Evolutionary conservation across 169 alveolate species (phyloP), one percentile per base, ranked within the genome.

Genomic region (Babesia ovata): DNA sequence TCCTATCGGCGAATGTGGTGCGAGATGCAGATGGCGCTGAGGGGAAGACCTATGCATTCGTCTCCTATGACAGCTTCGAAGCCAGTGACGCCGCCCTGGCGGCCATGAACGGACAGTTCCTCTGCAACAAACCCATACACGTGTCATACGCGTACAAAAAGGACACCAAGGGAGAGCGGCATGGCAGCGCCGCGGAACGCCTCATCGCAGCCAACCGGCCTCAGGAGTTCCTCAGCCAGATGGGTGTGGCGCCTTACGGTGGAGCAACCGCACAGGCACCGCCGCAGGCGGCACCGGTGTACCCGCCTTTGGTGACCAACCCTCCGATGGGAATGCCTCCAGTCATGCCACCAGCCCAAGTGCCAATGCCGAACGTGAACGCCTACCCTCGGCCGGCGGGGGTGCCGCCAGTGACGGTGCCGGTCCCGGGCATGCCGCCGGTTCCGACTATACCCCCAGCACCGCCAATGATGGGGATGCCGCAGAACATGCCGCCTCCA

Each of bases 101-200:
- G 59, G 95, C 98, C 33, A 95, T 98, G 99, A 96, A 96, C 79
- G 96, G 97, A 78, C 98, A 96, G 91, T 96, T 94, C 87, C 82
- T 97, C 39, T 93, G 99, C 79, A 97, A 97, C 78, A 92, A 96
- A 78, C 99, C 97, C 48, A 96, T 98, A 70, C 95, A 95, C 57
- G 99, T 98, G 56, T 95, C 99, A 14, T 97, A 97, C 91, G 99
- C 99, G 0, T 97, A 93, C 85, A 97, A 98, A 89, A 97, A 97
- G 83, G 99, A 97, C 86, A 93, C 98, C 14, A 95, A 95, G 70
- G 95, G 96, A 12, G 96, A 93, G 69, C 87, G 96, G 49, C 97
- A 94, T 82, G 97, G 97, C 45, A 78, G 95, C 22, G 96, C 97
- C 11, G 96, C 96, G 0, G 97, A 94, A 67, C 91, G 97, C 36